A percentile compares a stretch with the other conserved stretches of the same genome.
phyloP scores from a whole-genome alignment of 768 basidiomycete genomes.

The Fomitopsis pulvina region DNA sequence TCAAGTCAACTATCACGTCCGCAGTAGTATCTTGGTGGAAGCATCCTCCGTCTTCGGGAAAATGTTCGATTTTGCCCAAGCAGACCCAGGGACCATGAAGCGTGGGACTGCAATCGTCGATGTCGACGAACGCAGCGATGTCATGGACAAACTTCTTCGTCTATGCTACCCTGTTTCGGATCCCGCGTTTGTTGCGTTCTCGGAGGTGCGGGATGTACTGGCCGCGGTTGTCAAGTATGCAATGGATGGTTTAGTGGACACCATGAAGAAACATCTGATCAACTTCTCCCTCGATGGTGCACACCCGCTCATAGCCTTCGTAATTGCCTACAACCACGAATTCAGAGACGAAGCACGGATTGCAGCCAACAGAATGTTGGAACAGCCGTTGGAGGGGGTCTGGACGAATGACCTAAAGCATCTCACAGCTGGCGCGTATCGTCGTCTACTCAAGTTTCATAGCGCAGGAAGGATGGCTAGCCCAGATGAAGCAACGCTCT shows the following conservation, averaged over 20 bases:
- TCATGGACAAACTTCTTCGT: constrained; percentile 11
- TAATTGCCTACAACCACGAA: constrained; percentile 22
- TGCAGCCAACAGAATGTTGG: not conserved
- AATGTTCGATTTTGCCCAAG: constrained; percentile 26
- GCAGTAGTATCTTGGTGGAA: constrained; percentile 23
- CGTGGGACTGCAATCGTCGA: not conserved
- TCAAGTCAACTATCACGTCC: constrained; percentile 22
- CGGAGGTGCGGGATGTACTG: not conserved
- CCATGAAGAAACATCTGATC: constrained; percentile 16
- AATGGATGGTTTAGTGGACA: constrained; percentile 11
- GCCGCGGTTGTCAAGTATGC: constrained; percentile 20
- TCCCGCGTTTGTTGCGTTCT: constrained; percentile 8
- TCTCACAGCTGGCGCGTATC: too few relatives aligned
- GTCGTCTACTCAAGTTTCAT: too few relatives aligned
- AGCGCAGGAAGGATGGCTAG: too few relatives aligned
- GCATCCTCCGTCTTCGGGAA: constrained; percentile 28
- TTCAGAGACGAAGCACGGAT: not conserved
- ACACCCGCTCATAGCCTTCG: constrained; percentile 21
- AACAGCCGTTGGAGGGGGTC: too few relatives aligned
- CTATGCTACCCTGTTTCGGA: constrained; percentile 28
- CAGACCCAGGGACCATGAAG: not conserved
- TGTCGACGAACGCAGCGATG: constrained; percentile 3
- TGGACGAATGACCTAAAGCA: too few relatives aligned
- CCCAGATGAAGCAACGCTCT: too few relatives aligned
- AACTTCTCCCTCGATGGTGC: constrained; percentile 27